These are phyloP conservation scores for Neospora caninum DNA, from an alignment of 169 alveolate species.

Conservation along the genomic window DNA sequence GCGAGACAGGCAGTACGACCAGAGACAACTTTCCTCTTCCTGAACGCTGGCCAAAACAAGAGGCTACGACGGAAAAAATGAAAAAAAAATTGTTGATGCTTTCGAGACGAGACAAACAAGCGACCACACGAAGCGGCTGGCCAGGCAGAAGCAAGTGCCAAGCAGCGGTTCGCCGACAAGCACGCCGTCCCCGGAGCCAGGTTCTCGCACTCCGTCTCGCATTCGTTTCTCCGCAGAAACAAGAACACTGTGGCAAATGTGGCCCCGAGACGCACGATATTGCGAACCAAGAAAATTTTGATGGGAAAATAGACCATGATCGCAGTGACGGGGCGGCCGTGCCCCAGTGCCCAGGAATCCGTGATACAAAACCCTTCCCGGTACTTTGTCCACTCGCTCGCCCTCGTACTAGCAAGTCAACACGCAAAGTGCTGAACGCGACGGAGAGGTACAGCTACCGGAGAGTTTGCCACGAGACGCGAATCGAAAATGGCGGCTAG, in stretches of 20 bases:
- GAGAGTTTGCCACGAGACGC: too few species aligned
- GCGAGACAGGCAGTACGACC: background rate
- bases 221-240: background rate
- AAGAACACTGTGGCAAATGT: background rate
- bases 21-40: background rate
- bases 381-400: too few species aligned
- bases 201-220: background rate
- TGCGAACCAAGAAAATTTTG: background rate
- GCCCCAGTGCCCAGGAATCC: background rate
- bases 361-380: too few species aligned
- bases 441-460: too few species aligned
- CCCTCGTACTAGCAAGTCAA: too few species aligned
- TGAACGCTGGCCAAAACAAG: background rate
- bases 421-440: too few species aligned
- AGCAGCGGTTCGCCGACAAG: background rate
- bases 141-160: background rate
- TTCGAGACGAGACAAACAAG: background rate
- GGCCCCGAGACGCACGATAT: background rate
- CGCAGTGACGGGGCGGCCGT: background rate
- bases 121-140: background rate
- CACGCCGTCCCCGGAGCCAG: background rate
- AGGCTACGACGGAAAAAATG: background rate
- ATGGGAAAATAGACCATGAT: too few species aligned
- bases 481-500: too few species aligned
- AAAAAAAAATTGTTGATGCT: background rate